Conservation (phyloP, 257 asterid species). For the Mentha longifolia region DNA sequence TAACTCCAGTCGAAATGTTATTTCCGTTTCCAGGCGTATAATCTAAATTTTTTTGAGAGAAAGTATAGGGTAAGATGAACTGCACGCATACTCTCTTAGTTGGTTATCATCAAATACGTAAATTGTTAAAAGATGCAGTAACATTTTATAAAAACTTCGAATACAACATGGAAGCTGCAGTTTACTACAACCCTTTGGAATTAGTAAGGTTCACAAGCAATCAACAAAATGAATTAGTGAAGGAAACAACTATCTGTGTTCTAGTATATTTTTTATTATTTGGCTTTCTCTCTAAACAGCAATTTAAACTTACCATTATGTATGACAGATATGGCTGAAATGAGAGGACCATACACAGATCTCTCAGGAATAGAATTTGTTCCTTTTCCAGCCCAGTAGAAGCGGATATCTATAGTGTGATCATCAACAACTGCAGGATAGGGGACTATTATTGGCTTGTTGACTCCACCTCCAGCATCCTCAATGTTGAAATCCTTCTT, state of each 20-base stretch:
- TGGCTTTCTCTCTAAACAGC: not conserved
- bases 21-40: constrained; percentile 44
- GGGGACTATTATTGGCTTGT: constrained; percentile 41
- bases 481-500: constrained; percentile 72
- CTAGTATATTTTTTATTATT: no score
- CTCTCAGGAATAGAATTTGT: constrained; percentile 56
- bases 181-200: no score
- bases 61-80: not conserved
- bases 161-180: not conserved
- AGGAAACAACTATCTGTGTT: not conserved
- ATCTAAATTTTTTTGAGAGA: no score
- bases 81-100: no score
- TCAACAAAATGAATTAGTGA: not conserved
- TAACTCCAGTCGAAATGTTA: constrained; percentile 49
- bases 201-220: no score
- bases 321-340: constrained; percentile 84
- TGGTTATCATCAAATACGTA: no score
- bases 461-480: constrained; percentile 72
- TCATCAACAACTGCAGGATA: constrained; percentile 56
- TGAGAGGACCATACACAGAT: constrained; percentile 88
- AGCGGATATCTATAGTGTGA: constrained; percentile 59
- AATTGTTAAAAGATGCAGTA: no score
- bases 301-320: constrained; percentile 43
- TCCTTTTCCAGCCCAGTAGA: constrained; percentile 91
- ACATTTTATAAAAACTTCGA: no score